phyloP scores from a whole-genome alignment of 192 early-diverging fungal species.

The Coemansia sp. region DNA sequence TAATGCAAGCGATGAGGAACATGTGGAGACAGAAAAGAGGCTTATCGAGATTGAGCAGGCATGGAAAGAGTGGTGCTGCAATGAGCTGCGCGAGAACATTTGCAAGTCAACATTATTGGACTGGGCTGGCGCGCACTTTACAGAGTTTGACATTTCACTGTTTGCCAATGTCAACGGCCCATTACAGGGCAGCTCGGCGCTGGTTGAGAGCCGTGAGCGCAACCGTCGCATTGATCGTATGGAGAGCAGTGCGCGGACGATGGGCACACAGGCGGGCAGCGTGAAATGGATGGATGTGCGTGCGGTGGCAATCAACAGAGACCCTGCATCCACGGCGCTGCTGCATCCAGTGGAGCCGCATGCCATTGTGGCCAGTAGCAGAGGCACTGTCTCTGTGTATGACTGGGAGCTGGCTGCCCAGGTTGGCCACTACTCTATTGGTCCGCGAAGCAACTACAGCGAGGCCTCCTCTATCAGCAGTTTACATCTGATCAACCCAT shows the following conservation, averaged over 20 bases:
- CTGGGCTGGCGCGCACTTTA: constrained; percentile 52
- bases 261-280: constrained; percentile 18
- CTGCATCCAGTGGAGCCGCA: constrained; percentile 90
- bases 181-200: constrained; percentile 39
- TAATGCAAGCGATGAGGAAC: constrained; percentile 4
- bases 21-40: constrained; percentile 6
- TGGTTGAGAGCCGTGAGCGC: constrained; percentile 49
- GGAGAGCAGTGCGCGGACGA: constrained; percentile 26
- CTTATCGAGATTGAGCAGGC: constrained; percentile 26
- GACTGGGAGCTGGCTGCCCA: constrained; percentile 50
- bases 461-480: constrained; percentile 57
- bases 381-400: constrained; percentile 55
- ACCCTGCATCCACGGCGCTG: constrained; percentile 26
- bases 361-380: constrained; percentile 71
- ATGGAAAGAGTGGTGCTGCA: constrained; percentile 45
- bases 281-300: constrained; percentile 47
- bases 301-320: constrained; percentile 14
- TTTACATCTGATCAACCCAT: constrained; percentile 88
- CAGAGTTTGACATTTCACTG: constrained; percentile 52
- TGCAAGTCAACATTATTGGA: constrained; percentile 45
- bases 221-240: constrained; percentile 29
- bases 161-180: constrained; percentile 47
- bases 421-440: constrained; percentile 35
- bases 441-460: background rate
- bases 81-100: constrained; percentile 37